phyloP scores from a whole-genome alignment of 345 rosid genomes.

The Kernera saxatilis region DNA sequence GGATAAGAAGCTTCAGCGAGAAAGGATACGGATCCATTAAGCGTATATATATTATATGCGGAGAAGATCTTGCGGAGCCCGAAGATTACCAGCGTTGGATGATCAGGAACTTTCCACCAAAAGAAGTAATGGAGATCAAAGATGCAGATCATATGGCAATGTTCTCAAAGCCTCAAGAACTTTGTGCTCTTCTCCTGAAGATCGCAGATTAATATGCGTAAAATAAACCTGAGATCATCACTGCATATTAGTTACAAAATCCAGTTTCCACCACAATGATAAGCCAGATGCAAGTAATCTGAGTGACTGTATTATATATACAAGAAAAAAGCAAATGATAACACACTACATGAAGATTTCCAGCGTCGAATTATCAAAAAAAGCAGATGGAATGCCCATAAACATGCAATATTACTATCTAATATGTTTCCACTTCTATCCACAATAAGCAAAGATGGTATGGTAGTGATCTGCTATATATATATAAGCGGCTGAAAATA shows the following conservation, averaged over 20 bases:
- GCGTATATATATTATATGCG: constrained; percentile 20
- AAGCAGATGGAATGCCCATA: too few relatives aligned
- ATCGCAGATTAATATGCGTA: constrained; percentile 11
- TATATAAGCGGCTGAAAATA: too few relatives aligned
- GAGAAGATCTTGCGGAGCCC: constrained; percentile 5
- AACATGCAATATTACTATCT: too few relatives aligned
- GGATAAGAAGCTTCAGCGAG: constrained; percentile 9
- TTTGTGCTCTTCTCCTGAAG: constrained; percentile 13
- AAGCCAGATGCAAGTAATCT: too few relatives aligned
- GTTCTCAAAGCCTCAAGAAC: constrained; percentile 32
- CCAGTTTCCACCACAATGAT: too few relatives aligned
- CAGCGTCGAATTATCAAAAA: too few relatives aligned
- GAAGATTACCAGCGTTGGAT: constrained; percentile 29
- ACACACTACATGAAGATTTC: too few relatives aligned
- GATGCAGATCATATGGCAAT: constrained; percentile 40
- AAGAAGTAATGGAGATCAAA: constrained; percentile 32
- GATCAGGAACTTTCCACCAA: constrained; percentile 6
- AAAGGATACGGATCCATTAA: constrained; percentile 18
- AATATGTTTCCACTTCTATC: too few relatives aligned
- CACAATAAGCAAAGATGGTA: too few relatives aligned
- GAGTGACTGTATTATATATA: too few relatives aligned
- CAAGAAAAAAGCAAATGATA: too few relatives aligned
- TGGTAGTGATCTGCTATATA: too few relatives aligned
- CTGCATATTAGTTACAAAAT: neutral
- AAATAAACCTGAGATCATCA: neutral